Evolutionary conservation across 257 asterid genomes (phyloP).

Genomic region (Gentiana dahurica): DNA sequence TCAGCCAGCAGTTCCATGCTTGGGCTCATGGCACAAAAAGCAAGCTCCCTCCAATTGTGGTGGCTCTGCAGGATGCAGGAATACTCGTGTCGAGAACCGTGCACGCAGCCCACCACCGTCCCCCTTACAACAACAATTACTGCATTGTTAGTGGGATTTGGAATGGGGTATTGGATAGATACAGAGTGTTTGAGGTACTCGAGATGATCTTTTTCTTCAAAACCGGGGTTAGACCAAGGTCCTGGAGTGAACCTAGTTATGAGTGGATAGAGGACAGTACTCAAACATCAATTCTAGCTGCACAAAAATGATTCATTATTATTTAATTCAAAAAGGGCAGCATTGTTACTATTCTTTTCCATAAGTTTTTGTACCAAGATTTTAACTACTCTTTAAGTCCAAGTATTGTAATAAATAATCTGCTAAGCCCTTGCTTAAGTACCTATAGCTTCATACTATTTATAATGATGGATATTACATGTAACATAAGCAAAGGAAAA

Average conservation of each 20-base stretch:
- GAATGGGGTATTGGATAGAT: conserved; percentile 43
- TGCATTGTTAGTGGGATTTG: conserved; percentile 83
- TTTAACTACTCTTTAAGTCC: background rate
- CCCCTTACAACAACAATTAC: conserved; percentile 68
- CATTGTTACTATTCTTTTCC: too few species aligned
- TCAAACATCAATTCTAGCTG: conserved; percentile 5
- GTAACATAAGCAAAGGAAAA: too few species aligned
- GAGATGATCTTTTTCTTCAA: conserved; percentile 58
- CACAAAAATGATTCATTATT: conserved; percentile 4
- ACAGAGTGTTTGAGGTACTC: conserved; percentile 43
- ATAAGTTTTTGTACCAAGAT: too few species aligned
- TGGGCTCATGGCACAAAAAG: conserved; percentile 77
- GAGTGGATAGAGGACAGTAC: conserved; percentile 38
- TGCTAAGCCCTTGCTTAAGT: background rate
- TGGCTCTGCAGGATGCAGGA: conserved; percentile 65
- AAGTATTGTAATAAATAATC: background rate
- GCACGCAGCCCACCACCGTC: conserved; percentile 77
- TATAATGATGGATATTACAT: too few species aligned
- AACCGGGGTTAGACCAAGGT: conserved; percentile 60
- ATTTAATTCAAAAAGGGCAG: background rate
- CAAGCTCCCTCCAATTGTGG: conserved; percentile 55
- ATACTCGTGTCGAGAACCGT: conserved; percentile 45
- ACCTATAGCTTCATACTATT: too few species aligned
- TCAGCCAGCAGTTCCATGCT: conserved; percentile 75
- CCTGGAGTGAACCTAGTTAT: conserved; percentile 55